Base-by-base conservation (phyloP, 331 rosid species). In the Quercus lobata region DNA sequence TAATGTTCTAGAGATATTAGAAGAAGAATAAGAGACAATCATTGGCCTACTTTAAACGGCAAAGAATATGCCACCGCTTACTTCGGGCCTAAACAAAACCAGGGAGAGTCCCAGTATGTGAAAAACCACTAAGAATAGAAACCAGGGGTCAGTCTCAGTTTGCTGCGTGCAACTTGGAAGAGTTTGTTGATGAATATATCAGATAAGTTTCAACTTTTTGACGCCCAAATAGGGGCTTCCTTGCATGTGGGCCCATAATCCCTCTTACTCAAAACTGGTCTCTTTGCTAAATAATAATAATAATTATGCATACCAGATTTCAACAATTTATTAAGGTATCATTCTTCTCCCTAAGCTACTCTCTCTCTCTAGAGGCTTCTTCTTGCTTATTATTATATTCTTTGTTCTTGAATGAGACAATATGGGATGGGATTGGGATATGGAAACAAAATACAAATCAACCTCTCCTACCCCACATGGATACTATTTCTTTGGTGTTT, bases 1-100 rank as follows among this genome's bases (percentile, higher is more conserved):
- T 41, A 41, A 2, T 41, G 49, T 41, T 8, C 12, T 41, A 9
- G 49, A 41, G 14, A 9, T 41, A 41, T 9, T 41, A 9, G 46
- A 8, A 8, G 49, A 9, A 2, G 49, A 9, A 8, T 41, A 41
- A 41, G 49, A 9, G 49, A 8, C 49, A 41, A 41, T 41, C 49
- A 9, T 9, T 41, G 14, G 14, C 14, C 14, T 41, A 41, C 49
- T 41, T 41, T 41, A 41, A 41, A 41, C 49, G 49, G 14, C 49
- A 41, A 41, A 41, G 12, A 41, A 41, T 41, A 49, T 49, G 17
- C 55, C 55, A 49, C 55, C 5, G 55, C 55, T 1, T 41, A 41
- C 49, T 3, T 41, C 9, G 86, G 87, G 86, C 89, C 61, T 66
- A 75, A 74, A 27, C 69, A 61, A 85, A 85, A 80, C 87, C 82